Base-by-base conservation (phyloP, 2,329 filamentous ascomycete species). In the Diaporthe vexans region DNA sequence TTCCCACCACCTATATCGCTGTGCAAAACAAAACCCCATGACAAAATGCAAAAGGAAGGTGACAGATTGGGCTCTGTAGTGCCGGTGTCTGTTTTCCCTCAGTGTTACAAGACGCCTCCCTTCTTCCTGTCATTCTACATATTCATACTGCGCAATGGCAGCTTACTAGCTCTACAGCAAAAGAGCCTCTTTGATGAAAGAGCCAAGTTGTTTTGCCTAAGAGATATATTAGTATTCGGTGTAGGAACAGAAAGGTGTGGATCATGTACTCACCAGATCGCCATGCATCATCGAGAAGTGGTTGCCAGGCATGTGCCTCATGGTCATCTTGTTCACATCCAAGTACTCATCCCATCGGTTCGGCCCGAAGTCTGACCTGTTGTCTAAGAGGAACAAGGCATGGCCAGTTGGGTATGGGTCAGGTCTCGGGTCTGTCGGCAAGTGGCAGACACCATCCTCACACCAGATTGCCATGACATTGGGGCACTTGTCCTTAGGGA, bases 251-350 rank as follows among this genome's bases (percentile, higher is more conserved):
- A 40, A 13, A 4, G 37, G n/a, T 4, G 10, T 17, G 15, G 3
- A 29, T 7, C 8, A 19, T n/a, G 29, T 37, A 82, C 83, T 77
- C 77, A 85, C 84, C 73, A 83, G 71, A 4, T 86, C 81, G 76
- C 90, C 91, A 81, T 92, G 91, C 91, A 94, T 94, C 92, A 94
- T 94, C 26, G 88, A 91, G 83, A 94, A 94, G 83, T 94, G 92
- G 79, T 94, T 93, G 3, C 92, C 93, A 21, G 89, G 90, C 90
- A 94, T 93, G 79, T 92, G 90, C 72, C 87, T 88, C 77, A 89
- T 92, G 65, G 86, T 85, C 84, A 94, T 91, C 82, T 91, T 92
- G 71, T 88, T 83, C 67, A 84, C 80, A 70, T 91, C 90, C 52
- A 94, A 83, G 56, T 91, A 91, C 81, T 93, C 89, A 37, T 91